Evolutionary conservation across 2,329 filamentous ascomycete species (phyloP).

Genomic region (Penicillium rolfsii): DNA sequence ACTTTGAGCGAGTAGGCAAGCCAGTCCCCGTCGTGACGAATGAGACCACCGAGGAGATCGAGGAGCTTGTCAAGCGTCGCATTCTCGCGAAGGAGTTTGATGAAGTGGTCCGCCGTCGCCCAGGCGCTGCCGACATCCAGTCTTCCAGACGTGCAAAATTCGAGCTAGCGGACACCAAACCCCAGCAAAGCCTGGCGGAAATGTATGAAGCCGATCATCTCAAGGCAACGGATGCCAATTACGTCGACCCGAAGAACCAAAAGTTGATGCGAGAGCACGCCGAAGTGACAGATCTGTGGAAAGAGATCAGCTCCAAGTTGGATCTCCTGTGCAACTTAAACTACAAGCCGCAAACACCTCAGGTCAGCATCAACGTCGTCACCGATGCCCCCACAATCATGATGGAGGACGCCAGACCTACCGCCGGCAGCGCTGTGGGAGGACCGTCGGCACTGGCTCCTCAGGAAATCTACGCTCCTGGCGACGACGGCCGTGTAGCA

Average conservation of each 20-base stretch:
- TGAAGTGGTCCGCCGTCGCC: conserved; percentile 80
- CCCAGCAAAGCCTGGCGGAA: conserved; percentile 84
- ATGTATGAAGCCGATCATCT: conserved; percentile 93
- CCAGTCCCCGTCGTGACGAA: conserved; percentile 92
- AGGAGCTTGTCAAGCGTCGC: conserved; percentile 89
- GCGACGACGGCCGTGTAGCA: conserved; percentile 62
- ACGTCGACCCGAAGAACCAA: conserved; percentile 79
- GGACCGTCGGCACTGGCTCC: conserved; percentile 76
- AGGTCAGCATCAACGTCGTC: conserved; percentile 81
- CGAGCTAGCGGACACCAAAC: conserved; percentile 83
- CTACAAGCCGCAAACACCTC: conserved; percentile 86
- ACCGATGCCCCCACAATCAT: conserved; percentile 86
- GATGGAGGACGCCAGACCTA: conserved; percentile 94
- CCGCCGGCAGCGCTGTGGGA: conserved; percentile 67
- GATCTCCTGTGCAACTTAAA: conserved; percentile 92
- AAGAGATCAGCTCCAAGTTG: conserved; percentile 74
- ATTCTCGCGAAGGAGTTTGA: conserved; percentile 91
- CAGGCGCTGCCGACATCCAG: conserved; percentile 69
- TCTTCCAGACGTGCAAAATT: conserved; percentile 70
- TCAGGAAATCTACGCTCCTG: conserved; percentile 89
- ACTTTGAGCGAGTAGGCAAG: conserved; percentile 94
- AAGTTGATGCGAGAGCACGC: conserved; percentile 79
- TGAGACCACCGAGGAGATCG: conserved; percentile 87
- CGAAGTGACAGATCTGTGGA: conserved; percentile 83
- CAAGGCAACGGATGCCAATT: conserved; percentile 74